A percentile compares a stretch with the other conserved stretches of the same genome.
Evolutionary conservation across 2,329 filamentous ascomycete genomes (phyloP).

Genomic region (Ceratocystis colombiana): DNA sequence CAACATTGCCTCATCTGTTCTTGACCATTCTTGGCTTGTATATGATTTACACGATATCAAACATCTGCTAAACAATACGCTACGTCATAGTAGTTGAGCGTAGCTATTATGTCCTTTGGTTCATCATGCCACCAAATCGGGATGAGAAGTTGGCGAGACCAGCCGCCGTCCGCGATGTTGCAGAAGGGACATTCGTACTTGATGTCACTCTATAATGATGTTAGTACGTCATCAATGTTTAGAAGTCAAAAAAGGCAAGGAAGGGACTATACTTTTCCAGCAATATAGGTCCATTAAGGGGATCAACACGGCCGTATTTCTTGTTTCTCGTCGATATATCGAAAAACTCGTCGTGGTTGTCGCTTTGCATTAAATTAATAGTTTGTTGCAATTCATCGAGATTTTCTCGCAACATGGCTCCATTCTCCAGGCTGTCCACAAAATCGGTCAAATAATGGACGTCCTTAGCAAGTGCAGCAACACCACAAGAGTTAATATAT

Average conservation of each 20-base stretch:
- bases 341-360: slow-evolving; percentile 95
- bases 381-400: slow-evolving; percentile 92
- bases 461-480: slow-evolving; percentile 69
- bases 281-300: slow-evolving; percentile 74
- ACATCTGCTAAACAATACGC: neutral
- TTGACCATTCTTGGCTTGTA: neutral
- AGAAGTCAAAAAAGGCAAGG: neutral
- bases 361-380: slow-evolving; percentile 71
- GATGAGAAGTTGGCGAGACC: slow-evolving; percentile 65
- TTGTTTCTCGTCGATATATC: slow-evolving; percentile 82
- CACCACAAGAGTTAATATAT: slow-evolving; percentile 78
- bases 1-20: neutral
- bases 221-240: slow-evolving; percentile 25
- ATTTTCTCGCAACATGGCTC: slow-evolving; percentile 75
- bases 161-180: slow-evolving; percentile 47
- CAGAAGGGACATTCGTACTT: slow-evolving; percentile 42
- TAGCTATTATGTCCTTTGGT: slow-evolving; percentile 20
- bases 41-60: neutral
- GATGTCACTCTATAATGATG: slow-evolving; percentile 49
- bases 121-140: slow-evolving; percentile 48
- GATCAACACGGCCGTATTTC: slow-evolving; percentile 88
- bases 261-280: slow-evolving; percentile 69
- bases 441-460: slow-evolving; percentile 76
- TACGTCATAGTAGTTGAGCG: neutral
- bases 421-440: slow-evolving; percentile 74